Conservation (phyloP, 1,284 basidiomycete genomes). For the Mycosarcoma mackinlayi region DNA sequence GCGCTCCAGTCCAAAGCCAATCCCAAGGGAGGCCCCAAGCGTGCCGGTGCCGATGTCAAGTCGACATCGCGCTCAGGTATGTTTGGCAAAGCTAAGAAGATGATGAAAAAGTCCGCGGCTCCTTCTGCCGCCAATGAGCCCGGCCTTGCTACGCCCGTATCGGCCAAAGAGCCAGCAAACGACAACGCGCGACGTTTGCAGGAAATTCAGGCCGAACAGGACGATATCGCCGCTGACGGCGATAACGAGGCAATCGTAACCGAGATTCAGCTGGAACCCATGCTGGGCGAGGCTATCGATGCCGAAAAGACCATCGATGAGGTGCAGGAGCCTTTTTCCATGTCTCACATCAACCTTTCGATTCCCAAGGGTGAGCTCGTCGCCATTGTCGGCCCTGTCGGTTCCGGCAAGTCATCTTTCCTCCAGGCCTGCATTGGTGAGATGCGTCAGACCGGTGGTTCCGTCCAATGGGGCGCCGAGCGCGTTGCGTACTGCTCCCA, state of each 20-base stretch:
- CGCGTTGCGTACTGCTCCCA: conserved; percentile 82
- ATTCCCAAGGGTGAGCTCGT: conserved; percentile 55
- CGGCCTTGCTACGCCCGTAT: conserved; percentile 27
- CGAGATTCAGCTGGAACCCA: conserved; percentile 33
- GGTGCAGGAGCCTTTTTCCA: conserved; percentile 54
- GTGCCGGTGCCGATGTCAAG: conserved; percentile 5
- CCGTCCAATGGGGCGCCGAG: conserved; percentile 60
- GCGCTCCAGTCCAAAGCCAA: conserved; percentile 26
- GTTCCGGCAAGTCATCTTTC: conserved; percentile 65
- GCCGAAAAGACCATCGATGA: conserved; percentile 21
- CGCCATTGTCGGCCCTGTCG: conserved; percentile 66
- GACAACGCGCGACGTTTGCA: conserved; percentile 33
- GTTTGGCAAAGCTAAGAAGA: conserved; percentile 39
- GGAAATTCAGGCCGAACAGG: conserved; percentile 43
- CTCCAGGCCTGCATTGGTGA: conserved; percentile 64
- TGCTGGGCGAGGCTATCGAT: conserved; percentile 18
- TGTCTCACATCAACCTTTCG: conserved; percentile 46
- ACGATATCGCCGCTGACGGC: conserved; percentile 22
- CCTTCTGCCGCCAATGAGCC: conserved; percentile 32
- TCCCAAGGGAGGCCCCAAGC: conserved; percentile 18
- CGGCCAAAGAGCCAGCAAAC: conserved; percentile 22
- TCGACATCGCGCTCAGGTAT: conserved; percentile 13
- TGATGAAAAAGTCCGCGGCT: conserved; percentile 20
- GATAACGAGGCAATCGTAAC: conserved; percentile 31
- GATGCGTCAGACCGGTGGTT: conserved; percentile 58